phyloP scores from a whole-genome alignment of 331 rosid species.

The Cydonia oblonga region DNA sequence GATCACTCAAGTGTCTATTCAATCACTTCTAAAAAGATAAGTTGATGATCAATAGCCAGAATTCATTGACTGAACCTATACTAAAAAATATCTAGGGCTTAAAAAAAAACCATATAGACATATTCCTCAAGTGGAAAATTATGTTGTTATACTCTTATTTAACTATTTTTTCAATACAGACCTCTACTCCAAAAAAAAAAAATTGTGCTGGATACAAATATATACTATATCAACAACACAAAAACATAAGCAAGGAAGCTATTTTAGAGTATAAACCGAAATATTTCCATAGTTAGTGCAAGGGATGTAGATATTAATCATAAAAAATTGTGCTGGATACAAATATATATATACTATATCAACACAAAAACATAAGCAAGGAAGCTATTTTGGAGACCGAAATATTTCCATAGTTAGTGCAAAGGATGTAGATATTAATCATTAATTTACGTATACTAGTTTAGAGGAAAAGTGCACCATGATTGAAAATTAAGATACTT shows the following conservation, averaged over 20 bases:
- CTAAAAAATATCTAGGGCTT: background rate
- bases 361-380: background rate
- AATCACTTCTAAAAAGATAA: conserved; percentile 27
- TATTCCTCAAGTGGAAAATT: background rate
- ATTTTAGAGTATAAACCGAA: background rate
- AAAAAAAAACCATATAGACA: background rate
- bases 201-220: background rate
- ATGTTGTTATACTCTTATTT: background rate
- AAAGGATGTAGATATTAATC: background rate
- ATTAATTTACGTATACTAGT: background rate
- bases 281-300: background rate
- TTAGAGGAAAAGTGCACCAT: background rate
- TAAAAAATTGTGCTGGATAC: background rate
- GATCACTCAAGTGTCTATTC: conserved; percentile 27
- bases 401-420: background rate
- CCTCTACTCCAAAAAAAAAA: background rate
- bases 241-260: background rate
- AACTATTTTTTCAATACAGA: background rate
- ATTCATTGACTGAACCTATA: conserved; percentile 5
- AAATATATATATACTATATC: background rate
- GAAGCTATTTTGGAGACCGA: background rate
- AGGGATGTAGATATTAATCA: background rate
- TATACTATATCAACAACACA: background rate
- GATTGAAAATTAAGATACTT: background rate
- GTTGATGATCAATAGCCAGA: background rate